phyloP scores from a whole-genome alignment of 345 rosid species.

The Orychophragmus violaceus region DNA sequence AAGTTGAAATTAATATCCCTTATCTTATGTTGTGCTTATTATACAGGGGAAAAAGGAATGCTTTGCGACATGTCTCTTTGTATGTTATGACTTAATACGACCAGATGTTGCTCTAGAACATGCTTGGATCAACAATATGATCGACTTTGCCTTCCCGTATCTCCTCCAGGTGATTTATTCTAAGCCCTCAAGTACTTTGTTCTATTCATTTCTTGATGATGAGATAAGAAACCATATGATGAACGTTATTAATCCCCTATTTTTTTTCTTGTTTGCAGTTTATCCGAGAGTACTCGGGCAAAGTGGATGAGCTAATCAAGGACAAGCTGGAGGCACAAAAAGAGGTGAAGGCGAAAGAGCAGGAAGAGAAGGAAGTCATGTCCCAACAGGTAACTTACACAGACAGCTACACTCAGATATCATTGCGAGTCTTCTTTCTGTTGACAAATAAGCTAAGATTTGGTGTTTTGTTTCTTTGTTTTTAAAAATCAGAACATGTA shows the following conservation, averaged over 20 bases:
- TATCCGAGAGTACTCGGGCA: conserved; percentile 70
- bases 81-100: conserved; percentile 80
- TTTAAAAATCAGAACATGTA: conserved; percentile 68
- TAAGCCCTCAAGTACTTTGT: neutral
- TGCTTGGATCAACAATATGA: conserved; percentile 86
- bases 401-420: neutral
- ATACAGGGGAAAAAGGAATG: conserved; percentile 88
- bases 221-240: neutral
- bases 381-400: conserved; percentile 65
- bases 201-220: neutral
- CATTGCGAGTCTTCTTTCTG: neutral
- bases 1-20: neutral
- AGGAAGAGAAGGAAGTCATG: conserved; percentile 72
- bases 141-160: conserved; percentile 87
- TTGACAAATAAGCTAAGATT: neutral
- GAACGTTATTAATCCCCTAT: neutral
- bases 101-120: conserved; percentile 81
- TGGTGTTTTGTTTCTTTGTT: neutral
- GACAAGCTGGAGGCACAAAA: conserved; percentile 65
- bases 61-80: conserved; percentile 90
- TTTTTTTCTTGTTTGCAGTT: conserved; percentile 38
- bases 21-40: conserved; percentile 1
- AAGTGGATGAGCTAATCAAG: conserved; percentile 78
- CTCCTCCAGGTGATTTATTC: conserved; percentile 53
- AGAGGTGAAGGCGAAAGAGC: conserved; percentile 61